Conservation (phyloP, 306 rosid species). For the Ceratonia siliqua region DNA sequence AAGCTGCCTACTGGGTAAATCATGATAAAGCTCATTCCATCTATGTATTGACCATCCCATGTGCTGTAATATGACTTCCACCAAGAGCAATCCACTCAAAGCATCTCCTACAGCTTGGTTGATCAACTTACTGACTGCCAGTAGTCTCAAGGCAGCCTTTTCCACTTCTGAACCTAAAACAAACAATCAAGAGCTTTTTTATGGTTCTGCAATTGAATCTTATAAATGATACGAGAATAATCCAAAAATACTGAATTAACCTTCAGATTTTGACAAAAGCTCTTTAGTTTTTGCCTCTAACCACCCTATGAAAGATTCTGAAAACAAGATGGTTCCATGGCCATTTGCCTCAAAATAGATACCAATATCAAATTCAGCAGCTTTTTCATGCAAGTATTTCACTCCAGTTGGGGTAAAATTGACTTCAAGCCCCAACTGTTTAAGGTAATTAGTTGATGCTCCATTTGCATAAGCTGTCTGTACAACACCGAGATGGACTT, state of each 20-base stretch:
- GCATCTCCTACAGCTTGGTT: constrained; percentile 98
- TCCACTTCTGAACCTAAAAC: constrained; percentile 64
- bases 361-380: constrained; percentile 77
- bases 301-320: constrained; percentile 60
- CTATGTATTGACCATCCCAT: constrained; percentile 73
- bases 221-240: constrained; percentile 24
- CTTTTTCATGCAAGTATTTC: constrained; percentile 86
- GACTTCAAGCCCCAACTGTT: constrained; percentile 76
- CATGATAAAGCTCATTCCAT: constrained; percentile 87
- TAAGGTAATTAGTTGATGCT: constrained; percentile 81
- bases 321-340: constrained; percentile 88
- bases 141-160: constrained; percentile 75
- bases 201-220: constrained; percentile 24
- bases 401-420: constrained; percentile 87
- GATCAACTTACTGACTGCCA: constrained; percentile 75
- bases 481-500: constrained; percentile 66
- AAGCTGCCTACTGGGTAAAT: constrained; percentile 92
- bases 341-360: constrained; percentile 99
- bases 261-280: constrained; percentile 56
- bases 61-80: constrained; percentile 79
- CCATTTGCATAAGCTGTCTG: constrained; percentile 98
- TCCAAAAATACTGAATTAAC: constrained; percentile 41
- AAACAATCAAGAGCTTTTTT: constrained; percentile 28
- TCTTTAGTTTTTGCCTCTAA: constrained; percentile 48
- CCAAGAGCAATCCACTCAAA: constrained; percentile 84